phyloP scores from a whole-genome alignment of 2,329 filamentous ascomycete genomes.

The Ustilaginoidea virens region DNA sequence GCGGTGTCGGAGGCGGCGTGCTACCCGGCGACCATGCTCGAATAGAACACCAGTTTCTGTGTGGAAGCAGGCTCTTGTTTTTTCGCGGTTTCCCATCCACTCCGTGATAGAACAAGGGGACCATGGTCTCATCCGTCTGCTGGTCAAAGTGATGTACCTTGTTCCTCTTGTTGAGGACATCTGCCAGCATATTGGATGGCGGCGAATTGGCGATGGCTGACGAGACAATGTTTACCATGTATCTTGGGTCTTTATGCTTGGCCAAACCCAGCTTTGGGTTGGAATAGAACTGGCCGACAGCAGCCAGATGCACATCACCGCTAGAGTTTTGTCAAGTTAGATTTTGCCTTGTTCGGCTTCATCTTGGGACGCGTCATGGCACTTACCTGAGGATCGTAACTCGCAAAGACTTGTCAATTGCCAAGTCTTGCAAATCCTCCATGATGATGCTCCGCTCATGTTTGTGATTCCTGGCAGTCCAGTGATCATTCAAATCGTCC shows the following conservation, averaged over 20 bases:
- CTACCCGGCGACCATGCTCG: constrained; percentile 64
- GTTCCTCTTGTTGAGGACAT: constrained; percentile 87
- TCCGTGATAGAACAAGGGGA: constrained; percentile 78
- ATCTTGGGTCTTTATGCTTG: constrained; percentile 85
- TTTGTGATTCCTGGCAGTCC: constrained; percentile 94
- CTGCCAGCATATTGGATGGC: constrained; percentile 73
- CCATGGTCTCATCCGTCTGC: constrained; percentile 88
- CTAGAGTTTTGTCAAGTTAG: constrained; percentile 22
- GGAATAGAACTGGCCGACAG: constrained; percentile 88
- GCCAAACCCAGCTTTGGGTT: constrained; percentile 65
- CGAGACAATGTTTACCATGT: constrained; percentile 92
- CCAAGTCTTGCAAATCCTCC: constrained; percentile 82
- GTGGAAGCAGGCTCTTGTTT: constrained; percentile 76
- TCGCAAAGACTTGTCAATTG: constrained; percentile 80
- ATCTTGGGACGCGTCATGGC: too few relatives aligned
- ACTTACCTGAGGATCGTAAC: constrained; percentile 68
- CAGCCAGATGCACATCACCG: constrained; percentile 86
- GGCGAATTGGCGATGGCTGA: constrained; percentile 91
- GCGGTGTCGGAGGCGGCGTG: constrained; percentile 58
- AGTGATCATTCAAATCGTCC: constrained; percentile 89
- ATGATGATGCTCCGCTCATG: constrained; percentile 74
- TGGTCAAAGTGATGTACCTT: constrained; percentile 58
- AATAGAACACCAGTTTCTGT: constrained; percentile 93
- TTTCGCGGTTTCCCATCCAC: constrained; percentile 82
- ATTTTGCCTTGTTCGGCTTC: neutral